Evolutionary conservation across 768 basidiomycete species (phyloP).

Genomic region (Amanita rubescens): DNA sequence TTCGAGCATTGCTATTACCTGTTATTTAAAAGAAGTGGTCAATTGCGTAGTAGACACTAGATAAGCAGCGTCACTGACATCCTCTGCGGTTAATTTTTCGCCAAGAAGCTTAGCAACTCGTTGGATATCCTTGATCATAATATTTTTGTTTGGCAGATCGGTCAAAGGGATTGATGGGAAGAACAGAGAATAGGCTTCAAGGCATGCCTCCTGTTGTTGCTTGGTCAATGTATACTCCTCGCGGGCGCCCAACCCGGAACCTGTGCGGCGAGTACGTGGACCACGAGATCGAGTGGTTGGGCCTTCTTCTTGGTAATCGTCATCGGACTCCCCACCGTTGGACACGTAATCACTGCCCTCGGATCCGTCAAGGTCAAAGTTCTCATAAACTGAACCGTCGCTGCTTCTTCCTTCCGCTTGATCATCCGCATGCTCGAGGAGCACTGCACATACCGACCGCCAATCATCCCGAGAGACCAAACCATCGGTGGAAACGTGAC

Average conservation of each 20-base stretch:
- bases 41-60: neutral
- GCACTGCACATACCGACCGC: conserved; percentile 72
- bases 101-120: conserved; percentile 54
- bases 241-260: conserved; percentile 1
- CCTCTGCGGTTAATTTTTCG: conserved; percentile 67
- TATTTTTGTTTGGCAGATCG: conserved; percentile 42
- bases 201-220: conserved; percentile 46
- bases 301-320: conserved; percentile 19
- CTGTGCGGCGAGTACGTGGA: conserved; percentile 4
- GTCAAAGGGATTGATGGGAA: conserved; percentile 49
- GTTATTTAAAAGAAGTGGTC: neutral
- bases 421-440: conserved; percentile 43
- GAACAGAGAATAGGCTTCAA: conserved; percentile 63
- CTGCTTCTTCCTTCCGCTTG: conserved; percentile 20
- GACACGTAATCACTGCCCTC: conserved; percentile 11
- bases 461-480: conserved; percentile 63
- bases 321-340: conserved; percentile 21
- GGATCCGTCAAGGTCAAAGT: conserved; percentile 16
- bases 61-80: conserved; percentile 36
- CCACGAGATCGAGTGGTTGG: conserved; percentile 16
- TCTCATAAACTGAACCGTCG: conserved; percentile 17
- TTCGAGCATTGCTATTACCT: conserved; percentile 80
- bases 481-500: conserved; percentile 11
- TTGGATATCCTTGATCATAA: conserved; percentile 63
- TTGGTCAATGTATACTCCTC: conserved; percentile 29